Base-by-base conservation (phyloP, 2,329 filamentous ascomycete genomes). In the Nemania diffusa region DNA sequence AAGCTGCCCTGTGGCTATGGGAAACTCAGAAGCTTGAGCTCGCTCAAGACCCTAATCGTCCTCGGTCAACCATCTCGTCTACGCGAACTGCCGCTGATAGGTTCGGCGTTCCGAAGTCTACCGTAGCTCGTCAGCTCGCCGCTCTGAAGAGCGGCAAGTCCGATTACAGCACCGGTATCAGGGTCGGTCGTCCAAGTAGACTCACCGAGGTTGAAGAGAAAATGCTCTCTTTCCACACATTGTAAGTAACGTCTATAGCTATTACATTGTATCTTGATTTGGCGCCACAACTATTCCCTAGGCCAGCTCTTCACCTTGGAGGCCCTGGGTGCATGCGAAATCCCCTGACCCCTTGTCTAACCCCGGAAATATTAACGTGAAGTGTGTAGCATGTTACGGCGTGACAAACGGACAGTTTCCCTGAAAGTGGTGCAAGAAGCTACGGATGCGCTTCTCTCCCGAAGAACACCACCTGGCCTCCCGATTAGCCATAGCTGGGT, bases 151-250 rank as follows among this genome's bases (percentile, higher is more conserved):
- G 26, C 6, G 63, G 63, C 55, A 66, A 63, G 22, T 20, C 44
- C 20, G 42, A 55, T 7, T 53, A 48, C 29, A 57, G 22, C 40
- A 27, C 62, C 6, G 61, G 51, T 11, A 17, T 26, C 13, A 51
- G 32, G 24, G 24, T 32, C 17, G 66, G 66, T 29, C 66, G 66
- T n/a, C 66, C 63, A 13, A 57, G 24, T 29, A 26, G 63, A 9
- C 42, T 69, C 20, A 67, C 50, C 26, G 59, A 63, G 15, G 53
- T 51, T n/a, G 67, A 69, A 37, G 63, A 69, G 42, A 32, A 69
- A 20, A 63, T 67, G 63, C 63, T 69, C 27, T n/a, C 40, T 34
- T 69, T 69, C 22, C 64, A 69, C 29, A 57, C 32, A 2, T 69
- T 63, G 65, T 68, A 22, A 65, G 65, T 65, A 3, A 24, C 27